A percentile compares a stretch with the other conserved stretches of the same genome.
Conservation (phyloP, 2,329 filamentous ascomycete genomes). For the Ascochyta viciae-villosae region DNA sequence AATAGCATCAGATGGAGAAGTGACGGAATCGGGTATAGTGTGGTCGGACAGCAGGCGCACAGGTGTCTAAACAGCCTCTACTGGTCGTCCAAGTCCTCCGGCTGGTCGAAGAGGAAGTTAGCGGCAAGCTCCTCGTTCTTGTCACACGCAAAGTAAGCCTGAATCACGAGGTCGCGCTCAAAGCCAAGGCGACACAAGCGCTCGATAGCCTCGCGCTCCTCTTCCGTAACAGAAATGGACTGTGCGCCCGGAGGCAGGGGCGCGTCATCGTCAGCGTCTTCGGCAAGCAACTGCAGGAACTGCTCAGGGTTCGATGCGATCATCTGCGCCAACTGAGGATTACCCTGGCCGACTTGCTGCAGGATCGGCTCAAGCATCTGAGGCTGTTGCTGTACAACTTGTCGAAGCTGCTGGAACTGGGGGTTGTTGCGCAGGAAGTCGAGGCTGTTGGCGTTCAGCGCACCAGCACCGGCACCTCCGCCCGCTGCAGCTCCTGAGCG, state of each 20-base stretch:
- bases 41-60: slow-evolving; percentile 32
- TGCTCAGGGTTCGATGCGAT: slow-evolving; percentile 93
- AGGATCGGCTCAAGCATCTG: slow-evolving; percentile 98
- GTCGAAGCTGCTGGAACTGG: slow-evolving; percentile 96
- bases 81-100: slow-evolving; percentile 76
- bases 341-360: slow-evolving; percentile 92
- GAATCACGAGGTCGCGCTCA: slow-evolving; percentile 89
- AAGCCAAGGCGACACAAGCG: slow-evolving; percentile 93
- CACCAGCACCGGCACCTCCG: slow-evolving; percentile 54
- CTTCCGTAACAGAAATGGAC: slow-evolving; percentile 89
- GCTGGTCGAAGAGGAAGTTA: slow-evolving; percentile 98
- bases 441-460: slow-evolving; percentile 73
- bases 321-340: slow-evolving; percentile 90
- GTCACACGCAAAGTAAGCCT: slow-evolving; percentile 98
- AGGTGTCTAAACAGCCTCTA: slow-evolving; percentile 25
- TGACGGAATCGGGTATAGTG: slow-evolving; percentile 29
- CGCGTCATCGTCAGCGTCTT: slow-evolving; percentile 84
- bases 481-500: slow-evolving; percentile 58
- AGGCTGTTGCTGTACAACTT: slow-evolving; percentile 96
- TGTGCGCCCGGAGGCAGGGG: slow-evolving; percentile 87
- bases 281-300: slow-evolving; percentile 87
- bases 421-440: slow-evolving; percentile 95
- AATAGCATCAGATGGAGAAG: slow-evolving; percentile 30
- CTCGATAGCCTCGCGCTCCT: slow-evolving; percentile 97
- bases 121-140: slow-evolving; percentile 99